Base-by-base conservation (phyloP, 176 grass and related monocot species). In the Carex kokanica region DNA sequence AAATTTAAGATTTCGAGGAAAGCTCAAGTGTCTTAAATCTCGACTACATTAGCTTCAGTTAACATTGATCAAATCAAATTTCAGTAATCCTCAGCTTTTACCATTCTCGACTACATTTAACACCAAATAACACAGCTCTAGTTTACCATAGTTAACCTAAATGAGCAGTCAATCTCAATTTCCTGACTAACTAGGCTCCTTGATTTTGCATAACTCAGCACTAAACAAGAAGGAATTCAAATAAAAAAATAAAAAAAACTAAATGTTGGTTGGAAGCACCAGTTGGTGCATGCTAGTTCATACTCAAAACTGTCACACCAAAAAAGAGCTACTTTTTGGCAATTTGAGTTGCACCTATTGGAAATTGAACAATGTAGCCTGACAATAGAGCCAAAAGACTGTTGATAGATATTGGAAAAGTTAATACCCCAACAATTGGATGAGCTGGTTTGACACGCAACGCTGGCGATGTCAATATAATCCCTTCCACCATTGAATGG, bases 401-500 rank as follows among this genome's bases (percentile, higher is more conserved):
- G n/a, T 49, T 25, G 54, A 4, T 66, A 82, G 12, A 52, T 53
- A 29, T 16, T 64, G 38, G 60, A 82, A 16, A 82, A 62, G 1
- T 67, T 29, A 14, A 90, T 98, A 99, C 96, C 93, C 91, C 91
- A 52, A 99, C 96, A 31, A 99, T 95, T 56, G 93, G 91, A 92
- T 99, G 96, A 34, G 96, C 93, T 52, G 96, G 96, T 64, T 93
- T 95, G 54, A 99, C 96, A 10, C 93, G 93, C 86, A 99, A 70
- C 38, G 96, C 96, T 10, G 96, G 96, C 71, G 96, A 99, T 52
- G 96, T 99, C 57, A 99, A 87, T 40, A 99, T 90, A 85, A 99
- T 90, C 68, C 96, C 96, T 91, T 95, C 86, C 81, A 95, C 20
- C 86, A 85, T 90, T 55, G 68, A 71, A 81, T 89, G 82, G 78